Evolutionary conservation across 306 rosid species (phyloP), one percentile per base, ranked within the genome.

Genomic region (Datisca glomerata): DNA sequence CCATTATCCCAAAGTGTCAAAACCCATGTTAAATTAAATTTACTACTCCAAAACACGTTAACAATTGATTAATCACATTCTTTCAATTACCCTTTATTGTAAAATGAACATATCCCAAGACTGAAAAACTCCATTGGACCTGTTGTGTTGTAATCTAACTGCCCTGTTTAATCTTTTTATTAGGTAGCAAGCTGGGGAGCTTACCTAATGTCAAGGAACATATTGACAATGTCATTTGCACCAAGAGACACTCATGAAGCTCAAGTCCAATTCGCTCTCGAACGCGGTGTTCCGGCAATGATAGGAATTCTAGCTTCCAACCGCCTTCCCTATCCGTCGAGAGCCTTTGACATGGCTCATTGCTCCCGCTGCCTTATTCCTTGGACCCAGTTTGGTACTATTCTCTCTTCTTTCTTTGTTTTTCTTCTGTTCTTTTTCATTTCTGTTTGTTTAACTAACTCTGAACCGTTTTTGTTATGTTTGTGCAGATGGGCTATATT

Each of bases 141-240:
- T n/a, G n/a, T n/a, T n/a, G n/a, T n/a, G n/a, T n/a, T n/a, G n/a
- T n/a, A n/a, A n/a, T n/a, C n/a, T n/a, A n/a, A n/a, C n/a, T n/a
- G n/a, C n/a, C n/a, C n/a, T n/a, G n/a, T 1, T 15, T 38, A 1
- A 4, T 15, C 7, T 38, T 15, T 17, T 38, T 13, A 8, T 38
- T 37, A 78, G 86, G 81, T 78, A 19, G 86, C 81, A 13, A 73
- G 81, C 43, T 78, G 81, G 86, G 86, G 86, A 50, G 81, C 87
- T 0, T 73, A 73, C 70, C 75, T 78, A 24, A 53, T 78, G 21
- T 67, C 76, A 0, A 74, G 79, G 40, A 56, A 51, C 57, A 74
- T 73, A 14, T 0, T 73, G 52, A 44, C 82, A 44, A 10, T 78
- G 39, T 78, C 87, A 19, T 54, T 78, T n/a, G 82, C 82, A n/a